Conservation (phyloP, 345 rosid genomes). For the Heritiera fomes region DNA sequence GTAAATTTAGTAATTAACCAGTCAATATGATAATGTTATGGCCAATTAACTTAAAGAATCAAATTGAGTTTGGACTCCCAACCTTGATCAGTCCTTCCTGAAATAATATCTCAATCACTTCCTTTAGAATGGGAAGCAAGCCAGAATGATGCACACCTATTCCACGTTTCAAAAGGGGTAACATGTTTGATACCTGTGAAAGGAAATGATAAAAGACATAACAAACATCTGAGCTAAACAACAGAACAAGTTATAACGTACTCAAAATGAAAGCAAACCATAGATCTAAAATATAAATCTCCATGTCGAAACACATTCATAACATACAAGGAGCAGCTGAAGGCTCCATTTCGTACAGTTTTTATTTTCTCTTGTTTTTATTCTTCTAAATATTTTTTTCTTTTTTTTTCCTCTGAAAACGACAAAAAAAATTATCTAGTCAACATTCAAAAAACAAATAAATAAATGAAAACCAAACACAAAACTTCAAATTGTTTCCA, state of each 20-base stretch:
- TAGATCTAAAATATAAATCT: background rate
- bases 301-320: background rate
- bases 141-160: conserved; percentile 99
- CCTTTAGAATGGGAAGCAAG: conserved; percentile 95
- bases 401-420: background rate
- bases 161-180: conserved; percentile 96
- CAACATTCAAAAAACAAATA: background rate
- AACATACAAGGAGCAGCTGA: background rate
- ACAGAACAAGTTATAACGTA: background rate
- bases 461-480: background rate
- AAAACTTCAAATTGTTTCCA: background rate
- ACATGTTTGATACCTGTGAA: conserved; percentile 80
- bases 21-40: background rate
- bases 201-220: conserved; percentile 1
- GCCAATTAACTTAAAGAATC: background rate
- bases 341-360: background rate
- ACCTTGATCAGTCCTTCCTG: conserved; percentile 99
- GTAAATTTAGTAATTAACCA: conserved; percentile 11
- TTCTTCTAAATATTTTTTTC: background rate
- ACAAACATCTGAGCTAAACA: background rate
- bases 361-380: background rate
- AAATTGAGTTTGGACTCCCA: conserved; percentile 23
- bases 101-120: conserved; percentile 95
- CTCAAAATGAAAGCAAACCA: background rate
- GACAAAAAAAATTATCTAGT: background rate